phyloP scores from a whole-genome alignment of 108 stramenopile species.

The Pseudonitzschia pungens region DNA sequence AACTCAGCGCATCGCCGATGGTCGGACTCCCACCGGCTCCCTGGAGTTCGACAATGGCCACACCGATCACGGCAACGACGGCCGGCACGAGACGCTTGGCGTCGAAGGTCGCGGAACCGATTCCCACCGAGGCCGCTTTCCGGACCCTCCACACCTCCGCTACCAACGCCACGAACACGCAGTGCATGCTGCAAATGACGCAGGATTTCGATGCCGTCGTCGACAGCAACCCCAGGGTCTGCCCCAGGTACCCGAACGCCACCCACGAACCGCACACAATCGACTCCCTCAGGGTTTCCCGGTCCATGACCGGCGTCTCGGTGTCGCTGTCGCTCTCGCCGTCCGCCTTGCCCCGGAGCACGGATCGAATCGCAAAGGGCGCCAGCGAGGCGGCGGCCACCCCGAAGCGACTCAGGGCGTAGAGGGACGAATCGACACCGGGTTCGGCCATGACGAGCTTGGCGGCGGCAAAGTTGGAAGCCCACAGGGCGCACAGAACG shows the following conservation, averaged over 20 bases:
- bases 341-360: conserved; percentile 14
- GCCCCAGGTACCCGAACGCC: conserved; percentile 72
- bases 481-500: conserved; percentile 69
- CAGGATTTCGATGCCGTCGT: conserved; percentile 67
- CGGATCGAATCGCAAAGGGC: conserved; percentile 31
- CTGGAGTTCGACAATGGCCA: conserved; percentile 67
- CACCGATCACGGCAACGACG: conserved; percentile 56
- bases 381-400: conserved; percentile 53
- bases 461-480: conserved; percentile 68
- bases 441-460: conserved; percentile 63
- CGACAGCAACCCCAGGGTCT: conserved; percentile 56
- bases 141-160: conserved; percentile 61
- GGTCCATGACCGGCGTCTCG: conserved; percentile 33
- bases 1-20: conserved; percentile 58
- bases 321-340: not conserved
- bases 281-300: conserved; percentile 53
- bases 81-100: conserved; percentile 55
- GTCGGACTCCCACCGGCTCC: conserved; percentile 61
- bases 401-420: conserved; percentile 58
- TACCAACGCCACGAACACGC: conserved; percentile 67
- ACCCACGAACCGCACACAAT: conserved; percentile 69
- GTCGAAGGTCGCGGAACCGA: conserved; percentile 39
- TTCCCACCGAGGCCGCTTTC: conserved; percentile 2
- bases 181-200: conserved; percentile 75
- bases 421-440: conserved; percentile 64